Base-by-base conservation (phyloP, 2,329 filamentous ascomycete species). In the Aphanoascus verrucosus region DNA sequence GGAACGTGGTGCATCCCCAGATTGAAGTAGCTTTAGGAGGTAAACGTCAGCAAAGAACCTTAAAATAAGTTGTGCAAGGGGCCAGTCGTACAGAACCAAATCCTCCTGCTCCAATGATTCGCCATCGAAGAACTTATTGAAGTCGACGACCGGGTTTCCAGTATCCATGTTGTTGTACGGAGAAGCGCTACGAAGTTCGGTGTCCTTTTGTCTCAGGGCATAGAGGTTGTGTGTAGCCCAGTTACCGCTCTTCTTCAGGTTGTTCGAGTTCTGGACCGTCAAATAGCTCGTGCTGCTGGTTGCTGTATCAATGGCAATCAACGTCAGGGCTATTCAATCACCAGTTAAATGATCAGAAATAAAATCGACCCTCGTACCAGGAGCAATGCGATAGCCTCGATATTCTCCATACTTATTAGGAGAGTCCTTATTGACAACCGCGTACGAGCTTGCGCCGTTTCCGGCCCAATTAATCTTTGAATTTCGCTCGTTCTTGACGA, bases 1-100 rank as follows among this genome's bases (percentile, higher is more conserved):
- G 78, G 75, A n/a, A 79, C 64, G 60, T 81, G 78, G 59, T 81
- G 77, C 74, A 77, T 80, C 14, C 78, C 78, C 6, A 77, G 60
- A 54, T 77, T 80, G 55, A 80, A 53, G 23, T 53, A 53, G 5
- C 51, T 53, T 35, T 3, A 40, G 37, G 5, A 17, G 15, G 28
- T 20, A 52, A 40, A 11, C n/a, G 34, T 53, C 35, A 48, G 43
- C 15, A 9, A 2, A 37, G 5, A 14, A n/a, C 15, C 6, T 19
- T 17, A 14, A 37, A 11, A 14, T 28, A n/a, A 12, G 2, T 5
- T 34, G 14, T 12, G 14, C 12, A 28, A 15, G 17, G 17, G 12
- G 23, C 14, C 7, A 6, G 14, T 8, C 69, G 71, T 74, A 80
- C 11, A 80, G 51, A 2, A 79, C 76, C 9, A 62, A 37, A 52